phyloP scores from a whole-genome alignment of 345 rosid genomes.

The Aquilaria yunnanensis region DNA sequence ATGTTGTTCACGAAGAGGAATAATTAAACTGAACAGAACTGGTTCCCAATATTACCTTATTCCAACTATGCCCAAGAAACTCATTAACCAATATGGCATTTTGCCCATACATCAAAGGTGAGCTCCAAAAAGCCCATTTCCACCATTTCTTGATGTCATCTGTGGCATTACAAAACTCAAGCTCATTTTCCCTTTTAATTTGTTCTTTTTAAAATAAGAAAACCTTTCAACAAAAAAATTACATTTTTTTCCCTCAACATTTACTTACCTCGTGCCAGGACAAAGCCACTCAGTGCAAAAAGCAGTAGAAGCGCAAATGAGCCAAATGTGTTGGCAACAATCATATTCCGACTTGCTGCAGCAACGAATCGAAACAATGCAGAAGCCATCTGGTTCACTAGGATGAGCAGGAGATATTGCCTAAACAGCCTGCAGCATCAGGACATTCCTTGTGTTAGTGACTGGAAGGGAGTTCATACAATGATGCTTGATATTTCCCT shows the following conservation, averaged over 20 bases:
- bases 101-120: constrained; percentile 78
- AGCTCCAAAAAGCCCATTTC: constrained; percentile 85
- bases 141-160: constrained; percentile 81
- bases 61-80: constrained; percentile 69
- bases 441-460: background rate
- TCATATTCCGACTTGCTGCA: constrained; percentile 40
- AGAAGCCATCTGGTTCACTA: constrained; percentile 44
- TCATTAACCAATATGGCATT: constrained; percentile 57
- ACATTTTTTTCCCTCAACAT: background rate
- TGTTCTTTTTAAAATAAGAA: background rate
- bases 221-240: background rate
- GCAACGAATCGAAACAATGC: constrained; percentile 49
- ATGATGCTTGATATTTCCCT: background rate
- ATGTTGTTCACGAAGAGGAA: background rate
- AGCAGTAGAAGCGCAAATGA: constrained; percentile 36
- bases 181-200: background rate
- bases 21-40: background rate
- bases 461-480: background rate
- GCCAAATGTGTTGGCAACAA: constrained; percentile 43
- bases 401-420: constrained; percentile 38
- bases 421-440: constrained; percentile 32
- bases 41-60: constrained; percentile 31
- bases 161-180: constrained; percentile 15
- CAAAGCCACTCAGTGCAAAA: constrained; percentile 36
- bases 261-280: constrained; percentile 31